Base-by-base conservation (phyloP, 371 early-diverging fungal species). In the Rhizopus sp. region DNA sequence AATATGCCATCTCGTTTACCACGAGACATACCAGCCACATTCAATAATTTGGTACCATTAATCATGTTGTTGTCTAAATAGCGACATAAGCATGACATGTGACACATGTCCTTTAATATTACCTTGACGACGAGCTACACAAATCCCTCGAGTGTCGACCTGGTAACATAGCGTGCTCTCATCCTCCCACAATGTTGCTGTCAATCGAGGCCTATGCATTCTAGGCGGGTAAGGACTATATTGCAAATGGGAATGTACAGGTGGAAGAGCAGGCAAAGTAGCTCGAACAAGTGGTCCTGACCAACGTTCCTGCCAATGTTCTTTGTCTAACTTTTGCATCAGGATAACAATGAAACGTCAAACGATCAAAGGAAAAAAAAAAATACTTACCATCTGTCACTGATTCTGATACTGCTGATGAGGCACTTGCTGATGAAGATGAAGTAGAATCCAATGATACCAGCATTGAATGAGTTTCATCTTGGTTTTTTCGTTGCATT, bases 161-260 rank as follows among this genome's bases (percentile, higher is more conserved):
- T 90, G 92, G 60, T 84, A 92, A 54, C 89, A 90, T 47, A 87
- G 68, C 5, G 91, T 90, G 17, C 78, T 81, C 68, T 92, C 90
- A 70, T 92, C 92, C 59, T 90, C 92, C 92, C 92, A 92, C 39
- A 90, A 70, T 5, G 89, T 88, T 1, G 90, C 87, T 2, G 90
- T 88, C 37, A 91, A 75, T 56, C 74, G 74, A 41, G 85, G 74
- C 61, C 81, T 76, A n/a, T 37, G 51, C 7, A 51, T 10, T 23
- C 17, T 5, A 8, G 29, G 29, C 12, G 46, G 29, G 1, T 46
- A 46, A 29, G 46, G 29, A 29, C 7, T 46, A 29, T n/a, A 46
- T 29, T 46, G 23, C 23, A 23, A 23, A 69, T 5, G 90, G 13
- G 13, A 37, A 37, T 37, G 38, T 10, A 37, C 38, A 13, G 38